These are phyloP conservation scores for Lasiodiplodia citricola DNA, from an alignment of 2,329 filamentous ascomycete genomes.

Conservation along the genomic window DNA sequence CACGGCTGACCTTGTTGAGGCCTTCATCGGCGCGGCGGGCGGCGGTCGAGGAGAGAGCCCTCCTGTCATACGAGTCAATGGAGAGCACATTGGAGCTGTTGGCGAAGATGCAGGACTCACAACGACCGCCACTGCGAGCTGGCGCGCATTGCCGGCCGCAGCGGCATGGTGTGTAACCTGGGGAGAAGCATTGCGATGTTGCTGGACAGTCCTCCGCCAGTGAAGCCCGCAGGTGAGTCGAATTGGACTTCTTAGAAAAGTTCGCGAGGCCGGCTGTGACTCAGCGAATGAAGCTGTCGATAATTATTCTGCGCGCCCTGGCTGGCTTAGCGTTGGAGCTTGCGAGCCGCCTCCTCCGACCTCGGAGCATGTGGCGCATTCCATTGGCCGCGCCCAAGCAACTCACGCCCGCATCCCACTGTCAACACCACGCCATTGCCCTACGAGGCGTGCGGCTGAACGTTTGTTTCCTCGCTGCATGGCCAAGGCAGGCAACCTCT, in stretches of 20 bases:
- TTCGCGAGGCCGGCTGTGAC: slow-evolving; percentile 18
- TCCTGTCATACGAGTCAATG: slow-evolving; percentile 23
- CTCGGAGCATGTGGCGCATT: slow-evolving; percentile 9
- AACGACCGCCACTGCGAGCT: slow-evolving; percentile 23
- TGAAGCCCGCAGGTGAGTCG: slow-evolving; percentile 9
- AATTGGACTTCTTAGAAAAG: slow-evolving; percentile 13
- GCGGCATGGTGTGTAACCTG: slow-evolving; percentile 9
- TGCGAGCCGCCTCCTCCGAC: not conserved
- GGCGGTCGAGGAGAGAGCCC: slow-evolving; percentile 31
- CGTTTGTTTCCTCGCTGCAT: not conserved
- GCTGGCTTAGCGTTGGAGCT: slow-evolving; percentile 23
- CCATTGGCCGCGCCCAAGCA: not conserved
- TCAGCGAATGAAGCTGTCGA: slow-evolving; percentile 25
- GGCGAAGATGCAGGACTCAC: slow-evolving; percentile 11
- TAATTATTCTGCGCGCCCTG: slow-evolving; percentile 21
- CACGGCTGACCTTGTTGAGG: slow-evolving; percentile 77
- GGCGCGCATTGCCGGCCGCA: slow-evolving; percentile 16
- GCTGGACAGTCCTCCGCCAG: not conserved
- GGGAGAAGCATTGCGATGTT: slow-evolving; percentile 25
- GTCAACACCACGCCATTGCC: not conserved
- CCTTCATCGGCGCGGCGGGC: slow-evolving; percentile 41
- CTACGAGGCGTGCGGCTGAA: not conserved
- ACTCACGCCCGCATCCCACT: not conserved
- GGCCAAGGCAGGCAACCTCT: not conserved
- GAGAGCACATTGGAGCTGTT: not conserved